A percentile compares a stretch with the other conserved stretches of the same genome.
Evolutionary conservation across 108 stramenopile genomes (phyloP).

Genomic region (Poteriospumella lacustris): DNA sequence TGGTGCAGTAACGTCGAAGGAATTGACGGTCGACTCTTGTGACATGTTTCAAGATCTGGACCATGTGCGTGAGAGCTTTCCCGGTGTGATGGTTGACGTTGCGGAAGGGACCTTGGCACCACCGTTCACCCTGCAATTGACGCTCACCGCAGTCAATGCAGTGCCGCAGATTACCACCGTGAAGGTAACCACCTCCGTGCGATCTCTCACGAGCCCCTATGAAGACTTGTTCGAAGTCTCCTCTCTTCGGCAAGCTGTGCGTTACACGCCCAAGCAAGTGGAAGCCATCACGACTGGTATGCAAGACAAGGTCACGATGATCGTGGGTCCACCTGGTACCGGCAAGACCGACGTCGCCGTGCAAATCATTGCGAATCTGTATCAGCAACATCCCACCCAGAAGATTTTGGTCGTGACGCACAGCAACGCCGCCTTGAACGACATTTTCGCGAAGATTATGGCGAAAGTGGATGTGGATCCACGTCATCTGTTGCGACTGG

Average conservation of each 20-base stretch:
- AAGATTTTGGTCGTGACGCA: constrained; percentile 91
- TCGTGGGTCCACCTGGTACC: constrained; percentile 94
- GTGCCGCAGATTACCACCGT: no score
- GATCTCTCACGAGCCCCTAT: no score
- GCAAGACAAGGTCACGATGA: constrained; percentile 80
- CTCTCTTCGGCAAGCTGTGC: no score
- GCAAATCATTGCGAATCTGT: constrained; percentile 87
- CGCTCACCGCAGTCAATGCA: no score
- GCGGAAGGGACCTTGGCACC: no score
- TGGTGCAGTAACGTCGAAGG: no score
- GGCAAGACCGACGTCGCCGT: constrained; percentile 90
- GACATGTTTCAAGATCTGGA: constrained; percentile 74
- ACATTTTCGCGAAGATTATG: constrained; percentile 94
- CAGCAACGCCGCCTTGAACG: constrained; percentile 95
- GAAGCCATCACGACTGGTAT: constrained; percentile 87
- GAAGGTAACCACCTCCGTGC: no score
- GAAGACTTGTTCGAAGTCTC: no score
- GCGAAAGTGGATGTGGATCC: constrained; percentile 72
- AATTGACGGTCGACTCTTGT: constrained; percentile 79
- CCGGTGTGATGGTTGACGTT: background rate
- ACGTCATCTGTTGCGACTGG: constrained; percentile 83
- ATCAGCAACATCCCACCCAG: constrained; percentile 83
- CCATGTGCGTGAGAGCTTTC: constrained; percentile 69
- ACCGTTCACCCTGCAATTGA: no score
- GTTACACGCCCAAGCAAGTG: constrained; percentile 90